phyloP scores from a whole-genome alignment of 352 stramenopile genomes.

The Phytopythium montanum region DNA sequence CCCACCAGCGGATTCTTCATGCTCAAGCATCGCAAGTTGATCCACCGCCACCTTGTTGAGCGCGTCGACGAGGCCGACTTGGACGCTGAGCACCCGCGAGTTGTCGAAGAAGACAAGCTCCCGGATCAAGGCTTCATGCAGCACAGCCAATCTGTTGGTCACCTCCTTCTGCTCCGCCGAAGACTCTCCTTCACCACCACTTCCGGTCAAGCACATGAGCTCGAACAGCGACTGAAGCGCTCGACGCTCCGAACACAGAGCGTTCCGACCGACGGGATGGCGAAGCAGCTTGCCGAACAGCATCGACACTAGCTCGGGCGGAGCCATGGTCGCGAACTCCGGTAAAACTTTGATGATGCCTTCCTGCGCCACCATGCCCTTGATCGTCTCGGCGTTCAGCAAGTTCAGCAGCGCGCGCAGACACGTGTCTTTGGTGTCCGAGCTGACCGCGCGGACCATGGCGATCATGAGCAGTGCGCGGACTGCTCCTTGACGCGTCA shows the following conservation, averaged over 20 bases:
- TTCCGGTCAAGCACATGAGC: constrained; percentile 27
- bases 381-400: constrained; percentile 52
- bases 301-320: constrained; percentile 38
- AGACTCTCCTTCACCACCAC: background rate
- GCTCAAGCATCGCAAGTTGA: constrained; percentile 17
- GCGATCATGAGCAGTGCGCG: constrained; percentile 77
- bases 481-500: constrained; percentile 60
- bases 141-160: constrained; percentile 8
- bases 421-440: constrained; percentile 67
- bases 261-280: constrained; percentile 36
- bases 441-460: constrained; percentile 63
- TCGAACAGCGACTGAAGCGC: constrained; percentile 51
- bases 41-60: constrained; percentile 26
- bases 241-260: constrained; percentile 35
- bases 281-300: constrained; percentile 58
- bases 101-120: constrained; percentile 56
- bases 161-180: background rate
- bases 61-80: constrained; percentile 51
- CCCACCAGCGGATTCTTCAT: constrained; percentile 6
- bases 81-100: constrained; percentile 41
- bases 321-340: constrained; percentile 29
- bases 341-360: constrained; percentile 68
- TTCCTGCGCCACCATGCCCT: constrained; percentile 50
- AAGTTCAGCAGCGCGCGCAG: constrained; percentile 64
- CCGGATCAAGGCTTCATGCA: constrained; percentile 44